Evolutionary conservation across 768 basidiomycete species (phyloP).

Genomic region (Gloeophyllum trabeum): DNA sequence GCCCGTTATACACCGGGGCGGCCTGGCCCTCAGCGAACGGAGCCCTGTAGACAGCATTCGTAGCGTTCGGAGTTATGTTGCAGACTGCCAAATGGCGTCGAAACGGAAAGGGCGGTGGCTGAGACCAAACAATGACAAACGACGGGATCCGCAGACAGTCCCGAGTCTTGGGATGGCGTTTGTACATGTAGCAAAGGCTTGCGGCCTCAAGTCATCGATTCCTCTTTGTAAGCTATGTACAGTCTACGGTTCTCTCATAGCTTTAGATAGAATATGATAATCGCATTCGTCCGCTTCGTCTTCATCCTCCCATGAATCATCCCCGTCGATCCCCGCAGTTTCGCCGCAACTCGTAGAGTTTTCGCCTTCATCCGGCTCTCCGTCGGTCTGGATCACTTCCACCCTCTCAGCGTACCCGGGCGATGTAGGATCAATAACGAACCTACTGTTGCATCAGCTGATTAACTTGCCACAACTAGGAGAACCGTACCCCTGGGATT

Average conservation of each 20-base stretch:
- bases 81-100: constrained; percentile 1
- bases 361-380: no score
- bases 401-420: constrained; percentile 23
- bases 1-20: constrained; percentile 15
- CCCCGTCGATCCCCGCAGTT: no score
- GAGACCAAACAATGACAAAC: no score
- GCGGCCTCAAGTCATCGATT: no score
- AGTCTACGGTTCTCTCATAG: constrained; percentile 5
- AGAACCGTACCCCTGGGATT: constrained; percentile 41
- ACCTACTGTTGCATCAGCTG: constrained; percentile 24
- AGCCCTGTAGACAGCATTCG: constrained; percentile 6
- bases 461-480: no score
- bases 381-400: neutral
- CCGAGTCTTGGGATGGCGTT: no score
- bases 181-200: no score
- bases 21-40: constrained; percentile 6
- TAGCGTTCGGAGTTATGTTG: neutral
- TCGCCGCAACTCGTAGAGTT: no score
- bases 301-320: constrained; percentile 17
- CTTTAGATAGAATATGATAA: constrained; percentile 27
- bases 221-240: no score
- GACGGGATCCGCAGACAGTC: no score
- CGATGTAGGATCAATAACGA: constrained; percentile 38
- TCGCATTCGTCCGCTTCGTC: constrained; percentile 18
- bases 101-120: neutral